Evolutionary conservation across 257 asterid genomes (phyloP), one percentile per base, ranked within the genome.

Genomic region (Lavandula angustifolia): DNA sequence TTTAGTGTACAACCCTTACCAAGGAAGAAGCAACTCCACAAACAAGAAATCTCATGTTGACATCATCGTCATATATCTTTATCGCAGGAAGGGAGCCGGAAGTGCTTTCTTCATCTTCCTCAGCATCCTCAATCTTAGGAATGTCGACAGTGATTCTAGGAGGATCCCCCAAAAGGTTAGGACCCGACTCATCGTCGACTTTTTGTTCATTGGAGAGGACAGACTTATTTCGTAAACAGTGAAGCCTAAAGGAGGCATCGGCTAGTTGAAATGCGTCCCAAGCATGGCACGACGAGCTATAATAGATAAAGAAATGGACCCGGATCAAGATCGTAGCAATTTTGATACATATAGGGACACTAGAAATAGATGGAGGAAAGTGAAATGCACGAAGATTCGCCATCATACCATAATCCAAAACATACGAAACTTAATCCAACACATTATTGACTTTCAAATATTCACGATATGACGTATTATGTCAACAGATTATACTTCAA

Each of bases 261-360:
- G 98, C 98, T 66, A 94, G 89, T 75, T 86, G 92, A 72, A 94
- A 94, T 54, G 98, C 96, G 72, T 94, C 95, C 96, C 96, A 94
- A 8, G 87, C 71, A 76, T 94, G 99, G 79, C 96, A 86, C 38
- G 87, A 74, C 35, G 98, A 94, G 80, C 99, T 94, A 81, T 70
- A 79, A 35, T 32, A 42, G 12, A 73, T 29, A 54, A 72, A 53
- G 52, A 14, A 55, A 55, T 11, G 18, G 62, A n/a, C n/a, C n/a
- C 69, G 64, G 70, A 53, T 8, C 16, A 4, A 44, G 32, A 50
- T 35, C 16, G 50, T 17, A 11, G 35, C 55, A n/a, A 12, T 17
- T 18, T 27, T 29, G 27, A 22, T 22, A 22, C 27, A 2, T 22
- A 22, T 22, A 22, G 27, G 27, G 27, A 22, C 1, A 2, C 27